A percentile compares a stretch with the other conserved stretches of the same genome.
Evolutionary conservation across 2,329 filamentous ascomycete genomes (phyloP).

Genomic region (Pleoardoris graminearum): DNA sequence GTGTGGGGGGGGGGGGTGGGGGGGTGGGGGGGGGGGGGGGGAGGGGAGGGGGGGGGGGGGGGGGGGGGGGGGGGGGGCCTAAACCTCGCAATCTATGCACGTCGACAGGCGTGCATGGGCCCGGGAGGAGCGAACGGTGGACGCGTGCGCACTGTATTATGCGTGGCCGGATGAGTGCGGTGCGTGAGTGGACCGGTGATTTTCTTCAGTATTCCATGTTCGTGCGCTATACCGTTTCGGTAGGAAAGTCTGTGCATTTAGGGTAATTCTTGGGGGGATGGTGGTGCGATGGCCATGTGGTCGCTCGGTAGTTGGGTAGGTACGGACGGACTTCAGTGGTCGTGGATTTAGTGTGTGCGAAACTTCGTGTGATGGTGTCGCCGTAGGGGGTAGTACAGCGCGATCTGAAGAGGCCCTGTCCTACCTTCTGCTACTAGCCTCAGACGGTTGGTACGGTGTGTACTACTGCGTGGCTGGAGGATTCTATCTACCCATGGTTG

Average conservation of each 20-base stretch:
- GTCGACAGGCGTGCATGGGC: slow-evolving; percentile 2
- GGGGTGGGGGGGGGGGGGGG: too few relatives aligned
- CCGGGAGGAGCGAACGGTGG: neutral
- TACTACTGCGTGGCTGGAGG: neutral
- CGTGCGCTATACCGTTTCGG: neutral
- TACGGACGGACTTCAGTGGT: neutral
- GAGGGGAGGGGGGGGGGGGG: too few relatives aligned
- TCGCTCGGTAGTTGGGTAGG: neutral
- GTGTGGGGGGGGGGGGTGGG: too few relatives aligned
- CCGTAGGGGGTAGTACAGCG: too few relatives aligned
- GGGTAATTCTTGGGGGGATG: neutral
- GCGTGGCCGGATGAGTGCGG: neutral
- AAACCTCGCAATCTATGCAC: slow-evolving; percentile 6
- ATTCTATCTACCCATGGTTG: too few relatives aligned
- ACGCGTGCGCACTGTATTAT: neutral
- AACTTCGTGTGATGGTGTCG: neutral
- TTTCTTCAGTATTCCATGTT: too few relatives aligned
- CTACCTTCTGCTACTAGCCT: neutral
- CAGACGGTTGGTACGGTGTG: neutral
- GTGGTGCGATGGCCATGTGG: slow-evolving; percentile 2
- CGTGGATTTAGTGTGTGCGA: neutral
- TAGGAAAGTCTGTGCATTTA: neutral
- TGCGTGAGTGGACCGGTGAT: slow-evolving; percentile 1
- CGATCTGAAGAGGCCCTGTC: neutral
- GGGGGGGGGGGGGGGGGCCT: too few relatives aligned